phyloP scores from a whole-genome alignment of 331 rosid genomes.

The Pyrus hybrid region DNA sequence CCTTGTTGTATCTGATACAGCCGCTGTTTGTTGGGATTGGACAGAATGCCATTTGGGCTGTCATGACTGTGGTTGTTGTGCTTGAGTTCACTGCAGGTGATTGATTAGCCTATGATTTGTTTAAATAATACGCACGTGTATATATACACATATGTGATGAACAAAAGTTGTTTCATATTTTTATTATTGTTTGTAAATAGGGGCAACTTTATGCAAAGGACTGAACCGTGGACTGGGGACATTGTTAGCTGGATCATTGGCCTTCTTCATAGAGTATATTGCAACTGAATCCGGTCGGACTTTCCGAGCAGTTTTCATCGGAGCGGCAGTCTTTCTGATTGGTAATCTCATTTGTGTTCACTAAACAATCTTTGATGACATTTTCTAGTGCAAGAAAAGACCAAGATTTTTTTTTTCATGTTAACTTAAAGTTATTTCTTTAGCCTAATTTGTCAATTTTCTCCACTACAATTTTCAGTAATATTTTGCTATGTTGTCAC shows the following conservation, averaged over 20 bases:
- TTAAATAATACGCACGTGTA: too few species aligned
- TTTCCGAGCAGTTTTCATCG: conserved; percentile 60
- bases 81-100: conserved; percentile 89
- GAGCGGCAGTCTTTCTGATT: conserved; percentile 64
- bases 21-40: conserved; percentile 65
- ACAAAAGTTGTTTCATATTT: background rate
- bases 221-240: conserved; percentile 94
- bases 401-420: background rate
- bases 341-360: conserved; percentile 26
- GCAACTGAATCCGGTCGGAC: conserved; percentile 31
- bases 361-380: background rate
- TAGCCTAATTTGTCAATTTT: background rate
- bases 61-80: conserved; percentile 95
- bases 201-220: conserved; percentile 96
- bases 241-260: conserved; percentile 69
- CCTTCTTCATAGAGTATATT: conserved; percentile 55
- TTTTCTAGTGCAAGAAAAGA: background rate
- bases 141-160: background rate
- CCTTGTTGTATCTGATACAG: conserved; percentile 62
- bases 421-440: background rate
- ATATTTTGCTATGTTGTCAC: background rate
- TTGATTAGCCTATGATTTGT: background rate
- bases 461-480: too few species aligned
- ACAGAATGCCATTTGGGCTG: conserved; percentile 79
- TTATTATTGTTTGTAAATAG: conserved; percentile 26